Conservation (phyloP, 2,329 filamentous ascomycete genomes). For the Sporothrix inflata region DNA sequence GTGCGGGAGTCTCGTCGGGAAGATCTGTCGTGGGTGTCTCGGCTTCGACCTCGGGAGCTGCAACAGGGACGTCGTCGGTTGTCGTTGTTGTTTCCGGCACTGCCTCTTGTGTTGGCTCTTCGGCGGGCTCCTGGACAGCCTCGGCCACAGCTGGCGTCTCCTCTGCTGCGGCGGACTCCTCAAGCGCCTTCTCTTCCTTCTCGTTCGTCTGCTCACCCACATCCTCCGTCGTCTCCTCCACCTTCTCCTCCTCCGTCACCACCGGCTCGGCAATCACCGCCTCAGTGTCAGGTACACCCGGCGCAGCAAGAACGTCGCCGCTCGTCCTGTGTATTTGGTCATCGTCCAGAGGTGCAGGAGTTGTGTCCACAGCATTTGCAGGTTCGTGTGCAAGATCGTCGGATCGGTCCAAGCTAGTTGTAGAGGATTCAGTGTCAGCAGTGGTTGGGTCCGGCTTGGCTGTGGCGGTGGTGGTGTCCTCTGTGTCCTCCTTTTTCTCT, state of each 20-base stretch:
- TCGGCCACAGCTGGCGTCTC: not conserved
- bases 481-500: not conserved
- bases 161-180: not conserved
- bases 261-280: not conserved
- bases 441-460: conserved; percentile 3
- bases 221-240: not conserved
- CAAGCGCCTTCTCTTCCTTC: not conserved
- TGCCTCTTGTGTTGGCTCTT: not conserved
- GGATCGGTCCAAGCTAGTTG: conserved; percentile 27
- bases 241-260: not conserved
- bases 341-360: conserved; percentile 20
- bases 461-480: not conserved
- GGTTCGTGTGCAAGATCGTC: conserved; percentile 28
- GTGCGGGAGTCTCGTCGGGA: not conserved
- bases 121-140: not conserved
- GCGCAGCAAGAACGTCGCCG: conserved; percentile 3
- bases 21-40: not conserved
- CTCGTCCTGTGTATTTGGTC: conserved; percentile 7
- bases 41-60: not conserved
- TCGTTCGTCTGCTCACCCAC: not conserved
- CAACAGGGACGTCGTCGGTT: not conserved
- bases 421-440: conserved; percentile 28
- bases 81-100: not conserved
- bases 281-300: conserved; percentile 3
- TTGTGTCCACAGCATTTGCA: conserved; percentile 27